Evolutionary conservation across 805 yeast species (phyloP), one percentile per base, ranked within the genome.

Genomic region (Candida ovalis): DNA sequence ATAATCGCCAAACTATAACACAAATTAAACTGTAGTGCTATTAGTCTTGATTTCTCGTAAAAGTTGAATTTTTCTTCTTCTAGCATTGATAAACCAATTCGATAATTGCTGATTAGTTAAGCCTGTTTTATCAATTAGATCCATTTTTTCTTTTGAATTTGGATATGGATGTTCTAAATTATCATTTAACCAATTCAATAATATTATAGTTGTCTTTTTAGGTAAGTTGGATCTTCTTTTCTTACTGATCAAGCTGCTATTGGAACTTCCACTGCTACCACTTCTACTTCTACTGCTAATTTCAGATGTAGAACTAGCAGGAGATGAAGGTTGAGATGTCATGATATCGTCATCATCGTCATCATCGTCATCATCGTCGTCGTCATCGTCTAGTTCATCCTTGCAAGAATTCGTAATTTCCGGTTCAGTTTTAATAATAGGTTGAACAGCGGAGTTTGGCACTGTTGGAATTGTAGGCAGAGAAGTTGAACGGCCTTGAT

Each of bases 81-180:
- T 71, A 17, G 84, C 84, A 60, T 80, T 80, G 58, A 80, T 80
- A 55, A 80, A 80, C 84, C 84, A 80, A 57, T 80, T 80, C 50
- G 79, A 72, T 50, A 80, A 68, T 55, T 80, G 84, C 58, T 80
- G 84, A 58, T 75, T 76, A 51, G 76, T 75, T 61, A 80, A 72
- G 1, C 84, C 84, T 5, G 84, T 80, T 51, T 71, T 66, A 57
- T 68, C 60, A 69, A 79, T 78, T 55, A 80, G 64, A 49, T 77
- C 80, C 43, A 73, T 68, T 63, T 80, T 80, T 52, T 80, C 82
- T 50, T 77, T 77, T 21, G 78, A 70, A 61, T 76, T 78, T 17
- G 84, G 84, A 58, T 80, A 80, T 13, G 84, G 84, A 56, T 80
- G 83, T 55, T 75, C 76, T 47, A 79, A 64, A 57, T 80, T 80